Evolutionary conservation across 768 basidiomycete genomes (phyloP).

Genomic region (Kwoniella dejecticola): DNA sequence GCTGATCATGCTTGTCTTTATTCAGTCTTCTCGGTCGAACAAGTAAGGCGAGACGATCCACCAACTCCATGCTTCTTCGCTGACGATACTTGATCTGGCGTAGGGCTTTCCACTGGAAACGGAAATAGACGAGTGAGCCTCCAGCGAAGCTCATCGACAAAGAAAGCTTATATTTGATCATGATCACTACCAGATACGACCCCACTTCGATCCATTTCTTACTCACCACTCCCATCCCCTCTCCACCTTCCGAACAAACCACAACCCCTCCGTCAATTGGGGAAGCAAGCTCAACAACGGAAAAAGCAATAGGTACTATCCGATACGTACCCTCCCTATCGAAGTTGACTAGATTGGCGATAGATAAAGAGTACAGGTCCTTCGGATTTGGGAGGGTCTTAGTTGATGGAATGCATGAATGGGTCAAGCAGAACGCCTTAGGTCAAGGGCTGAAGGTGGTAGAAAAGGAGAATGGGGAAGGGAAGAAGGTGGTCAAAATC

Average conservation of each 20-base stretch:
- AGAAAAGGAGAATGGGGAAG: slow-evolving; percentile 8
- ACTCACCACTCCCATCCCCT: slow-evolving; percentile 28
- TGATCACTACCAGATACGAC: slow-evolving; percentile 27
- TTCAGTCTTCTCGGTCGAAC: slow-evolving; percentile 48
- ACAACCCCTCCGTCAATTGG: neutral
- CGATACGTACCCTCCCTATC: slow-evolving; percentile 34
- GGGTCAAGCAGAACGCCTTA: slow-evolving; percentile 7
- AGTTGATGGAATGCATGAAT: slow-evolving; percentile 35
- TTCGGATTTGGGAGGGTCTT: slow-evolving; percentile 48
- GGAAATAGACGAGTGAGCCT: slow-evolving; percentile 49
- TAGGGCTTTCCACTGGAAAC: slow-evolving; percentile 49
- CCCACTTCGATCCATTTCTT: slow-evolving; percentile 40
- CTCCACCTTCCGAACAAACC: slow-evolving; percentile 25
- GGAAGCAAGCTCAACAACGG: slow-evolving; percentile 2
- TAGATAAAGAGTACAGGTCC: slow-evolving; percentile 37
- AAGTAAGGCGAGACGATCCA: slow-evolving; percentile 28
- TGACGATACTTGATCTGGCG: neutral
- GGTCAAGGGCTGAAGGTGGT: neutral
- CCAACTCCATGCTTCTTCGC: neutral
- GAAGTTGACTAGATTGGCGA: slow-evolving; percentile 46
- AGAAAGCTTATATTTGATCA: neutral
- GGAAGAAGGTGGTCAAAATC: slow-evolving; percentile 18
- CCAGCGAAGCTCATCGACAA: neutral
- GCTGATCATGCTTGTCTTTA: neutral
- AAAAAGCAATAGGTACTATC: slow-evolving; percentile 44